A percentile compares a stretch with the other conserved stretches of the same genome.
These are phyloP conservation scores for Fomitopsis palustris DNA, from an alignment of 1,284 basidiomycete genomes.

Conservation along the genomic window DNA sequence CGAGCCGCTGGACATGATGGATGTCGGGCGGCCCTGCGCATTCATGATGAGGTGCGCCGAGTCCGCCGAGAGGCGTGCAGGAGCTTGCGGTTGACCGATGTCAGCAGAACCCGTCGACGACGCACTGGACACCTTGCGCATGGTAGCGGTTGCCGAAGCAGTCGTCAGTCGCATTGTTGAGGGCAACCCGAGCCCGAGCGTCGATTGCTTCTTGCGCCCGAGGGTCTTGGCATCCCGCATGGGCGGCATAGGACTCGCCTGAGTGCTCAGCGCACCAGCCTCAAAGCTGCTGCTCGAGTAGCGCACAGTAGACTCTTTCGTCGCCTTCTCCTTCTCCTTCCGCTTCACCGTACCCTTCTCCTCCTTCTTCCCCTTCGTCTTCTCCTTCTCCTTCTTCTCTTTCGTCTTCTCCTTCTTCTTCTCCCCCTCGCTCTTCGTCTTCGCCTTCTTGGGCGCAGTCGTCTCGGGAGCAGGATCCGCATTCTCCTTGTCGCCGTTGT, in stretches of 20 bases:
- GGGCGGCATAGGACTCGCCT: conserved; percentile 26
- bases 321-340: conserved; percentile 26
- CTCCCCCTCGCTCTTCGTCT: conserved; percentile 14
- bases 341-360: conserved; percentile 16
- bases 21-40: conserved; percentile 36
- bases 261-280: conserved; percentile 47
- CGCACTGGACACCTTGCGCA: conserved; percentile 29
- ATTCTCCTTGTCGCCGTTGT: conserved; percentile 35
- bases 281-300: conserved; percentile 64
- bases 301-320: conserved; percentile 32
- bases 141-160: conserved; percentile 39
- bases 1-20: conserved; percentile 46
- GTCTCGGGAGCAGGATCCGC: conserved; percentile 13
- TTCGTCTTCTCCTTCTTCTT: conserved; percentile 19
- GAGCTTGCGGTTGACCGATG: conserved; percentile 13
- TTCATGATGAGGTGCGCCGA: conserved; percentile 32
- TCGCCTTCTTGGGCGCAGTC: conserved; percentile 15
- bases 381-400: conserved; percentile 27
- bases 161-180: conserved; percentile 40
- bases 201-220: conserved; percentile 54
- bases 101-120: conserved; percentile 29
- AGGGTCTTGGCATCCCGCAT: conserved; percentile 29
- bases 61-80: conserved; percentile 44
- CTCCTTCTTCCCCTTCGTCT: conserved; percentile 29
- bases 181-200: conserved; percentile 47